A percentile compares a stretch with the other conserved stretches of the same genome.
Conservation (phyloP, 2,329 filamentous ascomycete genomes). For the Nemania serpens region DNA sequence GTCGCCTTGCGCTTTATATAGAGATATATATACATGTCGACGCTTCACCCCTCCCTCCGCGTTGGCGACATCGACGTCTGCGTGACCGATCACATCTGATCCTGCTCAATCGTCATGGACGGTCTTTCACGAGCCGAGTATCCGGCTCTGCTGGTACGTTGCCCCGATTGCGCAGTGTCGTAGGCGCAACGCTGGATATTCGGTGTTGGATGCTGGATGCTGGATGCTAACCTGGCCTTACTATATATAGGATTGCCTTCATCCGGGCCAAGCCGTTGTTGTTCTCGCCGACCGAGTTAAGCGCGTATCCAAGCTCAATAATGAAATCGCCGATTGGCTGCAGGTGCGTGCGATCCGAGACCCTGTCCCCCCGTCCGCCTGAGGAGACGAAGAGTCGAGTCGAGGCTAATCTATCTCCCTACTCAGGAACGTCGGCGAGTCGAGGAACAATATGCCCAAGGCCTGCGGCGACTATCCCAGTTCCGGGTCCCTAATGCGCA, state of each 20-base stretch:
- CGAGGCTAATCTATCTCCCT: constrained; percentile 27
- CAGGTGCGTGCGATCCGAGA: constrained; percentile 73
- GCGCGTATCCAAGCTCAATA: constrained; percentile 83
- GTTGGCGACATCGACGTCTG: constrained; percentile 36
- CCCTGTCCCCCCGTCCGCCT: background rate
- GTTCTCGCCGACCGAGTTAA: constrained; percentile 86
- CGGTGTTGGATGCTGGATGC: background rate
- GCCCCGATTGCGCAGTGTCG: background rate
- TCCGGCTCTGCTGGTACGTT: constrained; percentile 87
- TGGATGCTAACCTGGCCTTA: constrained; percentile 22
- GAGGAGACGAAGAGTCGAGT: background rate
- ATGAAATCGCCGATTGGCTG: constrained; percentile 94
- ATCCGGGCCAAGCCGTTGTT: constrained; percentile 79
- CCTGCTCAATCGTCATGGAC: constrained; percentile 59
- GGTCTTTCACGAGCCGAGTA: constrained; percentile 87
- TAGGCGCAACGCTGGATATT: constrained; percentile 3
- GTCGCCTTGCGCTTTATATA: constrained; percentile 21
- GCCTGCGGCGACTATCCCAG: constrained; percentile 78
- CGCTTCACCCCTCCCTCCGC: constrained; percentile 36
- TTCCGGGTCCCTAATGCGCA: constrained; percentile 74
- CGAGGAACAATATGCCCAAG: constrained; percentile 86
- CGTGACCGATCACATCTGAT: constrained; percentile 36
- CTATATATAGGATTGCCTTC: constrained; percentile 73
- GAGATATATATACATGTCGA: constrained; percentile 33
- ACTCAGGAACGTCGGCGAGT: constrained; percentile 85